Evolutionary conservation across 2,329 filamentous ascomycete genomes (phyloP), one percentile per base, ranked within the genome.

Genomic region (Juglanconis sp.): DNA sequence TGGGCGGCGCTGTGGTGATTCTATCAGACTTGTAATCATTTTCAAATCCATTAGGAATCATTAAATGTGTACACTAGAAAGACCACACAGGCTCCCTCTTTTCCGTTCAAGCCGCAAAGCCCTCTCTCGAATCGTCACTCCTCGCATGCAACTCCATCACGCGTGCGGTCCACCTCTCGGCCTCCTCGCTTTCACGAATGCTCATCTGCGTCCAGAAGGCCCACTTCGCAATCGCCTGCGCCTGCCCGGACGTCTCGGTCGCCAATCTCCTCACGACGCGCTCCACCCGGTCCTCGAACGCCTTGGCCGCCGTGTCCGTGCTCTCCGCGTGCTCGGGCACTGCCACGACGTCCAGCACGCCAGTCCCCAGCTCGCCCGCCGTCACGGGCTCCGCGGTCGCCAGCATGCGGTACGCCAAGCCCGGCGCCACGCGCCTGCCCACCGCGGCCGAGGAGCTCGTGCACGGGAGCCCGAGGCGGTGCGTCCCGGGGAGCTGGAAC

Each of bases 191-290:
- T 24, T 63, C 64, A 0, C 15, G 48, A 32, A 71, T 57, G 1
- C 65, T 63, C n/a, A 66, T 48, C 65, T 73, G 72, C 6, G 70
- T 68, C 71, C 71, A 73, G 54, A 67, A 74, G 0, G 71, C 70
- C 71, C 72, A 74, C 65, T 74, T 74, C 3, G 69, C 71, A 50
- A 73, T 59, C 4, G 71, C 71, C 61, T 68, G 70, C 13, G 69
- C 65, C 64, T 72, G 71, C 7, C 65, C 70, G 3, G 69, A 57
- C 4, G 64, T 61, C 24, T 32, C 50, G 5, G 36, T 46, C 3
- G 61, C 67, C 34, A 72, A 58, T 59, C 63, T 65, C 11, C 57
- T 53, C 8, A 67, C 65, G 24, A 73, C 60, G 48, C 65, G 64
- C 6, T 53, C 63, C 7, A 73, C 69, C 17, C 68, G 66, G 1